These are phyloP conservation scores for Lachancea quebecensis DNA, from an alignment of 805 yeast species.

Conservation along the genomic window DNA sequence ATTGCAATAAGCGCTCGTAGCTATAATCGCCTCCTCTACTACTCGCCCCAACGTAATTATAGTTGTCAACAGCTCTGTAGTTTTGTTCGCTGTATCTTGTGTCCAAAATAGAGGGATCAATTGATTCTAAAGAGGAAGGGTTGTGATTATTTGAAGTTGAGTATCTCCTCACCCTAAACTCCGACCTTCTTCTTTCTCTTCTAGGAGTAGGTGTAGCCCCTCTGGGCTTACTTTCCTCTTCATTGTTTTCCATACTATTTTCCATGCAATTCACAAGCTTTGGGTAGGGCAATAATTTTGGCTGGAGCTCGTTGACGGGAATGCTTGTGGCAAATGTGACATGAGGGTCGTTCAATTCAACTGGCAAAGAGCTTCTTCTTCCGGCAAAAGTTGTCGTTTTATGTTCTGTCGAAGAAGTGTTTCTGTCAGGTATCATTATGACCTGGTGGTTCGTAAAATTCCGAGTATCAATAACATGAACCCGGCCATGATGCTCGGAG, in stretches of 20 bases:
- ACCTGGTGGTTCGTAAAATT: slow-evolving; percentile 71
- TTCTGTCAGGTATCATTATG: slow-evolving; percentile 49
- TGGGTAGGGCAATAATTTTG: slow-evolving; percentile 28
- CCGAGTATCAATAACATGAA: slow-evolving; percentile 77
- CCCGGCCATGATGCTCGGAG: slow-evolving; percentile 80
- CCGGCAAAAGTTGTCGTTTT: slow-evolving; percentile 1
- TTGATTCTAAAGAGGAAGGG: slow-evolving; percentile 4
- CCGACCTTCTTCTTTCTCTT: slow-evolving; percentile 5
- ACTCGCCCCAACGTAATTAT: slow-evolving; percentile 7
- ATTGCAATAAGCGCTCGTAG: background rate
- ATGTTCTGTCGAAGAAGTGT: slow-evolving; percentile 6
- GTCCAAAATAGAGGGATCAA: slow-evolving; percentile 9
- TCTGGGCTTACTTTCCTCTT: background rate
- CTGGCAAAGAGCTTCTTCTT: slow-evolving; percentile 20
- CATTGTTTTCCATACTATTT: background rate
- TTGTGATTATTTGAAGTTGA: slow-evolving; percentile 18
- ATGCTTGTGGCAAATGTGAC: slow-evolving; percentile 25
- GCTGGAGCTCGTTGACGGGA: slow-evolving; percentile 26
- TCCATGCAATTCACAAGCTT: slow-evolving; percentile 14
- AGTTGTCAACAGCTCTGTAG: slow-evolving; percentile 13
- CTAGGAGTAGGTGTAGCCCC: background rate
- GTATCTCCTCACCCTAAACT: slow-evolving; percentile 24
- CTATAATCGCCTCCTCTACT: background rate
- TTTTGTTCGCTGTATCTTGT: slow-evolving; percentile 10
- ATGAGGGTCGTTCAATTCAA: slow-evolving; percentile 18